phyloP scores from a whole-genome alignment of 2,329 filamentous ascomycete species.

The Thielaviopsis ethacetica region DNA sequence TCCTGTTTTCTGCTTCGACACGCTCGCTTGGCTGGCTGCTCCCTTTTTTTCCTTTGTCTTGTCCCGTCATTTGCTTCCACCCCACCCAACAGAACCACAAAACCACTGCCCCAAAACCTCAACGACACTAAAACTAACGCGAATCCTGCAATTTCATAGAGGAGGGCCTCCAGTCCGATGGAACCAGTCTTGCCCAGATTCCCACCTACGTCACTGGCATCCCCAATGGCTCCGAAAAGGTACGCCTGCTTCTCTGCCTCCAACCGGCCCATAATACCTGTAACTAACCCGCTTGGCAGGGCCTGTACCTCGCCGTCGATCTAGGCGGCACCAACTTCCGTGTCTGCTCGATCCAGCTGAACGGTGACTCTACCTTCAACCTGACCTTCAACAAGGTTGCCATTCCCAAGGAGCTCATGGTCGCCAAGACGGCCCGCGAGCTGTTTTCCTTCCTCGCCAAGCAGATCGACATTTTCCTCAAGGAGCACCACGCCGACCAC shows the following conservation, averaged over 20 bases:
- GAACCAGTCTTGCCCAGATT: constrained; percentile 80
- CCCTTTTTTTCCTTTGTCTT: not conserved
- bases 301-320: constrained; percentile 89
- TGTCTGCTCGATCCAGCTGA: constrained; percentile 85
- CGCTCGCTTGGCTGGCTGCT: not conserved
- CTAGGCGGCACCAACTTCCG: constrained; percentile 98
- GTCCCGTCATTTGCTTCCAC: not conserved
- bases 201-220: constrained; percentile 93
- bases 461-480: constrained; percentile 79
- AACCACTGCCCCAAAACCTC: not conserved
- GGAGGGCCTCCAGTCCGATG: constrained; percentile 64
- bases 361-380: constrained; percentile 89
- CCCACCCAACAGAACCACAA: not conserved
- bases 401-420: constrained; percentile 82
- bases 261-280: not conserved
- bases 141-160: constrained; percentile 29
- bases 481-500: constrained; percentile 73
- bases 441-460: constrained; percentile 86
- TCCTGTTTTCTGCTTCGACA: not conserved
- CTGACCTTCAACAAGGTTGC: constrained; percentile 84
- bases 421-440: constrained; percentile 67
- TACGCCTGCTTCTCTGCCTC: constrained; percentile 21
- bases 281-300: constrained; percentile 32
- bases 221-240: constrained; percentile 95
- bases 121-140: not conserved